Base-by-base conservation (phyloP, 2,329 filamentous ascomycete species). In the Hypoxylon sp. region DNA sequence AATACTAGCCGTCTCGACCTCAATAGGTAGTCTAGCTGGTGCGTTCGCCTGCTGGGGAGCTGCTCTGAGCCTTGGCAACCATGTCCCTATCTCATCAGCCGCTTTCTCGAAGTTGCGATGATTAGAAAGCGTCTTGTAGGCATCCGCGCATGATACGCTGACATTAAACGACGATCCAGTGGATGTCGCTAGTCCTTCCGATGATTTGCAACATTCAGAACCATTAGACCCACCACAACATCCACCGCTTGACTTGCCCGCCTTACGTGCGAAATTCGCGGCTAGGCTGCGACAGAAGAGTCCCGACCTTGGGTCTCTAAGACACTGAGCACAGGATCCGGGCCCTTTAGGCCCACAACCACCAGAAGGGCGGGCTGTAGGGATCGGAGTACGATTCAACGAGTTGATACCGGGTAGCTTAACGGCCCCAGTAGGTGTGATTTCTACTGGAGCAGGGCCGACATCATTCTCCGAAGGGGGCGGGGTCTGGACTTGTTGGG, bases 241-340 rank as follows among this genome's bases (percentile, higher is more conserved):
- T 54, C 88, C 88, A 17, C 85, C 83, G 11, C 55, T 68, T 2
- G 71, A 55, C 39, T 50, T 65, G 27, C 72, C 70, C 13, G 58
- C 75, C 53, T 82, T 80, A 66, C 82, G 83, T 65, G 84, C 82
- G 66, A 88, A 82, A 72, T 83, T 91, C 67, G 92, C 92, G 24
- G 92, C 92, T 57, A 95, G 87, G 10, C 92, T 91, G 69, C 93
- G 91, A 80, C 93, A 96, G 82, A 96, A 96, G 39, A 94, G 87
- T 1, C 92, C 93, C 2, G 92, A 93, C 76, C 91, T 91, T 17
- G 93, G 92, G 76, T 95, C 92, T 1, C 88, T 84, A 65, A 91
- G 86, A 76, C 93, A 96, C 80, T 95, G 92, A 3, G 91, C 87
- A 76, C 93, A 96, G 15, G 91, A 92, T 8, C 93, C 93, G 0